Percentiles rank a stretch among this genome's conserved stretches.
Conservation (phyloP, 345 rosid genomes). For the Eucalyptus pauciflora region DNA sequence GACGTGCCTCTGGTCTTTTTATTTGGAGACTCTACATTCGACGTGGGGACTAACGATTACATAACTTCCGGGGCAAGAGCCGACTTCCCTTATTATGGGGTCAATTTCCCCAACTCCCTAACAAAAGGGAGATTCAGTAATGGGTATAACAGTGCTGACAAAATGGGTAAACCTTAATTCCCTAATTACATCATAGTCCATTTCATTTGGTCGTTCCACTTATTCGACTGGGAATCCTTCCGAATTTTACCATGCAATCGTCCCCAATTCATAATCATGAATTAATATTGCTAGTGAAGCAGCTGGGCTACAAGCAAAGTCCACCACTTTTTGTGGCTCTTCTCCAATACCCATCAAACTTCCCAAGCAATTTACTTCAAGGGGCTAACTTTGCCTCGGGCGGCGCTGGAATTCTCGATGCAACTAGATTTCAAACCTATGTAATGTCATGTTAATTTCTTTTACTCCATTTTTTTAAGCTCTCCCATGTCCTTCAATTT, state of each 20-base stretch:
- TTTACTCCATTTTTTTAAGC: not conserved
- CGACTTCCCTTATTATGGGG: constrained; percentile 3
- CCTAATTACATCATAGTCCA: not conserved
- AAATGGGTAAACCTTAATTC: not conserved
- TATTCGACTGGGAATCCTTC: not conserved
- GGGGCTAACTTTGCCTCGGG: constrained; percentile 5
- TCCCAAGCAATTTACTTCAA: not conserved
- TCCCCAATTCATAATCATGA: not conserved
- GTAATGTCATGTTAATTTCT: not conserved
- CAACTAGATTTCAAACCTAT: not conserved
- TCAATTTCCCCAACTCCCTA: constrained; percentile 1
- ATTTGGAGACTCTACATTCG: not conserved
- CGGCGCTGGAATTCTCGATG: not conserved
- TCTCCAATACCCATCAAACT: not conserved
- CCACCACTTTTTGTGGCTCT: not conserved
- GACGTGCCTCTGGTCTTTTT: not conserved
- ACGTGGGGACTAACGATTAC: not conserved
- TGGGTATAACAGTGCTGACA: constrained; percentile 7
- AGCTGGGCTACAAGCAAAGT: not conserved
- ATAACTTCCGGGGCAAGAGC: not conserved
- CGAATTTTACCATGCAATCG: not conserved
- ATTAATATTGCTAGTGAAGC: not conserved
- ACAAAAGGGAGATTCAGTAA: constrained; percentile 14
- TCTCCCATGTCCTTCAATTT: not conserved
- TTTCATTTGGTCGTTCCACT: not conserved